Conservation (phyloP, 2,329 filamentous ascomycete species). For the Bimuria novae-zelandiae region DNA sequence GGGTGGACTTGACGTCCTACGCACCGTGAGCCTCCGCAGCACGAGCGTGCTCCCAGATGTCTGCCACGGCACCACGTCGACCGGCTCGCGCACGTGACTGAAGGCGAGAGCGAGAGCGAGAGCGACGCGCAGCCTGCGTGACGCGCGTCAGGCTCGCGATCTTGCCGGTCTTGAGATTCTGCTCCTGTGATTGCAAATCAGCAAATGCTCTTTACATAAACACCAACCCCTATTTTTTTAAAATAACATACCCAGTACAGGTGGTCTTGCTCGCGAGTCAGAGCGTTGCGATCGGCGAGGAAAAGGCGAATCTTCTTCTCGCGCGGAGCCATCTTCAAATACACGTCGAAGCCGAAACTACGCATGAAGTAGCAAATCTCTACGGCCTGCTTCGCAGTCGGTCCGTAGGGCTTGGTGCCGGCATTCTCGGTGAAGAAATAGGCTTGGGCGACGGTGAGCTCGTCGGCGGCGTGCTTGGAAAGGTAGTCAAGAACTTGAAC, state of each 20-base stretch:
- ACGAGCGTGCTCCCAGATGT: background rate
- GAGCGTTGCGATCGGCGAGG: slow-evolving; percentile 14
- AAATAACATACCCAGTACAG: slow-evolving; percentile 25
- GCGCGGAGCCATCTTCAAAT: slow-evolving; percentile 12
- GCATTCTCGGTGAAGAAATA: slow-evolving; percentile 20
- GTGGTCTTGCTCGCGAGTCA: slow-evolving; percentile 7
- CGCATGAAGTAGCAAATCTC: slow-evolving; percentile 41
- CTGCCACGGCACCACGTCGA: background rate
- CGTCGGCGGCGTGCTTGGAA: slow-evolving; percentile 14
- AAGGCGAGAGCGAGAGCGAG: background rate
- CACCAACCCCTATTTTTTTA: background rate
- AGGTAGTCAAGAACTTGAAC: slow-evolving; percentile 16
- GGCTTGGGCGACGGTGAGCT: slow-evolving; percentile 17
- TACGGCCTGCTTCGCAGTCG: slow-evolving; percentile 24
- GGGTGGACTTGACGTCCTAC: too few species aligned
- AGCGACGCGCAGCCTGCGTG: too few species aligned
- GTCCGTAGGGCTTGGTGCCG: slow-evolving; percentile 4
- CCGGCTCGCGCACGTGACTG: background rate
- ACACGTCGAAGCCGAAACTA: slow-evolving; percentile 27
- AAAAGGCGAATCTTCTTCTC: slow-evolving; percentile 17
- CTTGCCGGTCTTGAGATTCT: background rate
- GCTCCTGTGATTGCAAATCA: background rate
- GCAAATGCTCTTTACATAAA: background rate
- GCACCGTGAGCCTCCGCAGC: background rate
- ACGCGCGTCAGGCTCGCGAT: background rate